phyloP scores from a whole-genome alignment of 1,139 yeast species.

The Lodderomyces pseudojiufengensis region DNA sequence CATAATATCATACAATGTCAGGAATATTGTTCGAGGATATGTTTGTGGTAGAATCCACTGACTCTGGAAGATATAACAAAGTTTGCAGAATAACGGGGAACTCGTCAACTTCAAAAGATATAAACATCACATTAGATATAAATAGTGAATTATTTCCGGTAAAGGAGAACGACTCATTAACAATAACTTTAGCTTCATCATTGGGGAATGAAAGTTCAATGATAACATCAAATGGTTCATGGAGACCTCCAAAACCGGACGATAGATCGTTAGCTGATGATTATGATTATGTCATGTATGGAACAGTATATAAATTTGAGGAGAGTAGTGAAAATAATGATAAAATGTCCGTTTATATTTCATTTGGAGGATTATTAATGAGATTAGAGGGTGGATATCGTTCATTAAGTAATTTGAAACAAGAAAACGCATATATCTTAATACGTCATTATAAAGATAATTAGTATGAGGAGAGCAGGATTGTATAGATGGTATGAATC shows the following conservation, averaged over 20 bases:
- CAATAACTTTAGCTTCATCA: constrained; percentile 84
- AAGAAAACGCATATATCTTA: constrained; percentile 87
- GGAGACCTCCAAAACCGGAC: constrained; percentile 89
- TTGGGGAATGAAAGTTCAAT: constrained; percentile 58
- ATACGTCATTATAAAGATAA: constrained; percentile 66
- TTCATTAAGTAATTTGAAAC: constrained; percentile 82
- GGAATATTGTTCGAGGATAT: constrained; percentile 90
- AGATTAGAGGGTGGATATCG: constrained; percentile 95
- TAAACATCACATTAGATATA: constrained; percentile 83
- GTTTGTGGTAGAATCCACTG: constrained; percentile 82
- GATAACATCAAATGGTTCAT: constrained; percentile 63
- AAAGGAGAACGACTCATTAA: constrained; percentile 68
- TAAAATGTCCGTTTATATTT: constrained; percentile 80
- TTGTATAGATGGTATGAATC: too few species aligned
- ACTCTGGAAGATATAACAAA: constrained; percentile 87
- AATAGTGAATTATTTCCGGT: constrained; percentile 93
- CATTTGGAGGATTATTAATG: constrained; percentile 93
- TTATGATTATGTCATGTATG: constrained; percentile 97
- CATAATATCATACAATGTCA: constrained; percentile 49
- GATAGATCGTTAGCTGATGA: constrained; percentile 91
- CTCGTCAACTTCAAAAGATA: constrained; percentile 79
- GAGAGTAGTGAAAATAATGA: constrained; percentile 68
- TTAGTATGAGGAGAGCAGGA: constrained; percentile 15
- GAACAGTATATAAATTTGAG: constrained; percentile 95
- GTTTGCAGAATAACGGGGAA: constrained; percentile 87